These are phyloP conservation scores for Sinapis alba DNA, from an alignment of 441 rosid species.

Conservation along the genomic window DNA sequence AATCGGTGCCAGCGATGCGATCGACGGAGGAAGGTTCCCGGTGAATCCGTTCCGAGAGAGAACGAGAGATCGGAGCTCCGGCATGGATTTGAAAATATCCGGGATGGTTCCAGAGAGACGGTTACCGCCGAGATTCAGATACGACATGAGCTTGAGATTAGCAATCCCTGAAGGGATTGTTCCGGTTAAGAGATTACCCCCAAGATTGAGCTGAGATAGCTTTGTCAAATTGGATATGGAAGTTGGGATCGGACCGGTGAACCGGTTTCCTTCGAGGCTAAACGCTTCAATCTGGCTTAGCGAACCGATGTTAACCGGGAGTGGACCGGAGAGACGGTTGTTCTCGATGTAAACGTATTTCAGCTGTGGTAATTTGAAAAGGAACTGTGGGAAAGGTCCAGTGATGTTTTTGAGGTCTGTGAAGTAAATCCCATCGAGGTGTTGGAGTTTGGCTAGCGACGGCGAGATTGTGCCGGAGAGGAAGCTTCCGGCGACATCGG, in stretches of 20 bases:
- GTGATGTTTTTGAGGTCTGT: conserved; percentile 52
- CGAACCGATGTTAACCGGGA: conserved; percentile 54
- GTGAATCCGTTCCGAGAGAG: conserved; percentile 55
- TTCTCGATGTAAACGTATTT: conserved; percentile 57
- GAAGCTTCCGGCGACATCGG: conserved; percentile 45
- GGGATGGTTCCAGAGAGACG: conserved; percentile 59
- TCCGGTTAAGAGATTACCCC: conserved; percentile 56
- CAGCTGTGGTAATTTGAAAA: conserved; percentile 55
- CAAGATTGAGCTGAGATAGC: conserved; percentile 59
- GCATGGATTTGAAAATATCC: conserved; percentile 50
- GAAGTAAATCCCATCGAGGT: conserved; percentile 60
- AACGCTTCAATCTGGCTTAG: conserved; percentile 46
- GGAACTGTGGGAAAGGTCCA: conserved; percentile 59
- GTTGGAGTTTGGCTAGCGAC: conserved; percentile 47
- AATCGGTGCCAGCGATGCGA: conserved; percentile 49
- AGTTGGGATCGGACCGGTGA: conserved; percentile 66
- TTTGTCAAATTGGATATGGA: conserved; percentile 53
- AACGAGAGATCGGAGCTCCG: conserved; percentile 37
- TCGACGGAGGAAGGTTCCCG: conserved; percentile 57
- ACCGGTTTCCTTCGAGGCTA: conserved; percentile 60
- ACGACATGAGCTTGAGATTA: conserved; percentile 44
- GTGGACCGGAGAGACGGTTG: conserved; percentile 67
- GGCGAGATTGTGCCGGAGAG: conserved; percentile 73
- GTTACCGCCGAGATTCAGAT: conserved; percentile 47
- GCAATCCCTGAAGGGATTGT: conserved; percentile 49